These are phyloP conservation scores for Omphalotus guepiniiformis DNA, from an alignment of 768 basidiomycete species.

Conservation along the genomic window DNA sequence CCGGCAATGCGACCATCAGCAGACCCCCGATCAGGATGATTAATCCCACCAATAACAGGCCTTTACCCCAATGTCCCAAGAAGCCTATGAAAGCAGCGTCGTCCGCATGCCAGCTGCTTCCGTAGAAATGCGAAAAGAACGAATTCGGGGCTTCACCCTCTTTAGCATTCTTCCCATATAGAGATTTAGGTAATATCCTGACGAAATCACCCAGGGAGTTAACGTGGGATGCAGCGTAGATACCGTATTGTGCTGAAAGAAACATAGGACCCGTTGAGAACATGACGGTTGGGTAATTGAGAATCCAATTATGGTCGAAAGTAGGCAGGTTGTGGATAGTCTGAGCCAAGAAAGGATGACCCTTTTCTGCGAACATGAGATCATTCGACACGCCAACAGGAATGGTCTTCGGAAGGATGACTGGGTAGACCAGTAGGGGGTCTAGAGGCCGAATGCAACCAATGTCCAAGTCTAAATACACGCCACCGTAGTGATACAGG, in stretches of 20 bases:
- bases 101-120: slow-evolving; percentile 97
- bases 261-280: slow-evolving; percentile 99
- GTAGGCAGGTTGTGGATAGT: slow-evolving; percentile 88
- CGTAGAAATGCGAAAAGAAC: slow-evolving; percentile 97
- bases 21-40: slow-evolving; percentile 68
- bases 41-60: slow-evolving; percentile 80
- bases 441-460: slow-evolving; percentile 87
- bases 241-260: slow-evolving; percentile 87
- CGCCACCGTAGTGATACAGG: slow-evolving; percentile 89
- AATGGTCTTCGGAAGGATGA: slow-evolving; percentile 91
- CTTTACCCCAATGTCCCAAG: slow-evolving; percentile 84
- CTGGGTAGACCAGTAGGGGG: slow-evolving; percentile 78
- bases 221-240: slow-evolving; percentile 71
- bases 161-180: slow-evolving; percentile 97
- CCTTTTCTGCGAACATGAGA: slow-evolving; percentile 86
- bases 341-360: slow-evolving; percentile 86
- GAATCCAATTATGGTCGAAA: slow-evolving; percentile 91
- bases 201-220: slow-evolving; percentile 66
- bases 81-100: slow-evolving; percentile 98
- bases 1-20: slow-evolving; percentile 48
- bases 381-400: slow-evolving; percentile 98
- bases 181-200: slow-evolving; percentile 88
- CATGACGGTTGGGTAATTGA: slow-evolving; percentile 99
- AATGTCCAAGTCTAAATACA: slow-evolving; percentile 96
- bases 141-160: slow-evolving; percentile 79